These are phyloP conservation scores for Geotrichum carabidarum DNA, from an alignment of 1,139 yeast genomes.

Conservation along the genomic window DNA sequence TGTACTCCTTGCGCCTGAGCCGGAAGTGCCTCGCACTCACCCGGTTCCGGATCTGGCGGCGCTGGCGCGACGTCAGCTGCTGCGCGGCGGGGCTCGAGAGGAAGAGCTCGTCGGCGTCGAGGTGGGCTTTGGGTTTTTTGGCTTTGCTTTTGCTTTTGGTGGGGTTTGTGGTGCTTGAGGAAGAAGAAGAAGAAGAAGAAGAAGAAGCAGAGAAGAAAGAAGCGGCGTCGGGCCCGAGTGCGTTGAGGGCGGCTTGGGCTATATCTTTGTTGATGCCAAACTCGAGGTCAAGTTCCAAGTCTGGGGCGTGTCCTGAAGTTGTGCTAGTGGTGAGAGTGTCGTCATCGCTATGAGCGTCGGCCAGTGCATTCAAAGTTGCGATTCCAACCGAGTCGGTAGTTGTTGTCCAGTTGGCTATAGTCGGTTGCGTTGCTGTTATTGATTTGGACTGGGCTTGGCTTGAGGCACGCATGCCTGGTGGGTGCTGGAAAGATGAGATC, in stretches of 20 bases:
- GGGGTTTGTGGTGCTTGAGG: too few species aligned
- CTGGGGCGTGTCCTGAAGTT: too few species aligned
- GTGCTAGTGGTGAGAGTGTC: too few species aligned
- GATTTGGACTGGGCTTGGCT: too few species aligned
- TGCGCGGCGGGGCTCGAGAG: slow-evolving; percentile 33
- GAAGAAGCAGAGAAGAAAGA: neutral
- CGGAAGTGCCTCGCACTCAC: slow-evolving; percentile 37
- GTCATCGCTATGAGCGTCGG: too few species aligned
- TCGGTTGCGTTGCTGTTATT: too few species aligned
- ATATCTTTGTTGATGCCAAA: slow-evolving; percentile 19
- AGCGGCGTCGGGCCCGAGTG: slow-evolving; percentile 17
- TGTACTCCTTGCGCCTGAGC: slow-evolving; percentile 35
- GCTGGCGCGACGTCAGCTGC: slow-evolving; percentile 32
- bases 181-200: too few species aligned
- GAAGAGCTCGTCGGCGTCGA: slow-evolving; percentile 33
- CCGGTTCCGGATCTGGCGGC: slow-evolving; percentile 34
- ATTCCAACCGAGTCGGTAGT: too few species aligned
- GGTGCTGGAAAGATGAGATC: too few species aligned
- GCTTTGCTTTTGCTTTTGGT: slow-evolving; percentile 6
- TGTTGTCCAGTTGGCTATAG: too few species aligned
- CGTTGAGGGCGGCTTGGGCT: slow-evolving; percentile 18
- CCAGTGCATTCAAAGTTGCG: too few species aligned
- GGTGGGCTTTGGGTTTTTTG: slow-evolving; percentile 16
- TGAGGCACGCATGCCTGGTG: too few species aligned
- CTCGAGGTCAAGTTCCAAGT: slow-evolving; percentile 2